Base-by-base conservation (phyloP, 257 asterid genomes). In the Parsonsia alboflavescens region DNA sequence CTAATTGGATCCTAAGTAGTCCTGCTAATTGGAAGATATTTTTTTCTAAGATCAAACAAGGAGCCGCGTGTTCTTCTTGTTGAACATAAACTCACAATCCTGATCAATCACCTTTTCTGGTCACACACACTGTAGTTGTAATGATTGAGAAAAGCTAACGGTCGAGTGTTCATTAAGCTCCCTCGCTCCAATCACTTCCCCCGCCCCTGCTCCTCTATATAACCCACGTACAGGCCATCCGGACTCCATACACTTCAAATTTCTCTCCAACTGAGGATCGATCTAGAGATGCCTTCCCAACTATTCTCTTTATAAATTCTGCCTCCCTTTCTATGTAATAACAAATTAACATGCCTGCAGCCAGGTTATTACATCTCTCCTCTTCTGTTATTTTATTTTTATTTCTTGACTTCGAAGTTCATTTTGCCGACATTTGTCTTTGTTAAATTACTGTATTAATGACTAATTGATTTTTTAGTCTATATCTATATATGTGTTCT, bases 21-120 rank as follows among this genome's bases (percentile, higher is more conserved):
- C 4, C 7, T 50, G 56, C 7, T 53, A 28, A 28, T 13, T 61
- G 6, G n/a, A 28, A 28, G 67, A 61, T 28, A 61, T 33, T 72
- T 67, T n/a, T 74, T 48, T 70, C 58, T 85, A n/a, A n/a, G 93
- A 85, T 78, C 69, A 46, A 2, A 53, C 79, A n/a, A 30, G 33
- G 70, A 71, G 84, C 81, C 85, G 78, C 88, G 91, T 88, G 88
- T 78, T 82, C 84, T 68, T 77, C 77, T 86, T 63, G n/a, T 22
- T 68, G 28, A 66, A 75, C 85, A 82, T 79, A 81, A 74, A 82
- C 66, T 77, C 74, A 42, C 66, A 59, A 74, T 63, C 65, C 68
- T 36, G n/a, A n/a, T n/a, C 30, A 28, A 0, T 10, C 22, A 49
- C 53, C 42, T 73, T 45, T 24, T 1, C 28, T 76, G 50, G 53